Percentiles rank a stretch among this genome's conserved stretches.
Conservation (phyloP, 805 yeast genomes). For the Candida berthetii region DNA sequence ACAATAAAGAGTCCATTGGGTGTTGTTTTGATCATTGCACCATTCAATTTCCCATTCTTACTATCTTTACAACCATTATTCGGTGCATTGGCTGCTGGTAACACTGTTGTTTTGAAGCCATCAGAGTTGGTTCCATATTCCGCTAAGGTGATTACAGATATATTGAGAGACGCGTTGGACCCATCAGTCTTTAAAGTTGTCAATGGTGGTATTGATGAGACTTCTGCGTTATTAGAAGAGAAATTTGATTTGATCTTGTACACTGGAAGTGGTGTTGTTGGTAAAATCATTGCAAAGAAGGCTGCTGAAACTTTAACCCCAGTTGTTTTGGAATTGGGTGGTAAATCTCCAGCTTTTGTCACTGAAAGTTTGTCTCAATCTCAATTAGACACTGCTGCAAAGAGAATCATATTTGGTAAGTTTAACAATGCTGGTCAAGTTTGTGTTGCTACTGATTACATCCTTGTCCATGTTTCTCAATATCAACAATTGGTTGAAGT, state of each 20-base stretch:
- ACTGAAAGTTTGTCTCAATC: constrained; percentile 39
- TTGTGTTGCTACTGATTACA: constrained; percentile 85
- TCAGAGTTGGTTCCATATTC: constrained; percentile 67
- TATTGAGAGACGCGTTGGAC: constrained; percentile 49
- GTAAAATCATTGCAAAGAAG: constrained; percentile 65
- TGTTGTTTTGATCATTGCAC: constrained; percentile 63
- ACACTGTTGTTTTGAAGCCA: constrained; percentile 71
- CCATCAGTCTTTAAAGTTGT: constrained; percentile 54
- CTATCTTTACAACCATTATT: constrained; percentile 60
- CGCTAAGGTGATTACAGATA: constrained; percentile 45
- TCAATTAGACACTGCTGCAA: constrained; percentile 42
- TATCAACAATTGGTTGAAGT: constrained; percentile 44
- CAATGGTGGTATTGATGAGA: constrained; percentile 66
- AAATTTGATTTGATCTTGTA: constrained; percentile 77
- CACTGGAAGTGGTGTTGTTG: constrained; percentile 79
- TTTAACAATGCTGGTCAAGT: constrained; percentile 84
- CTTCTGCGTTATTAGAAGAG: constrained; percentile 51
- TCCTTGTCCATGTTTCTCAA: constrained; percentile 55
- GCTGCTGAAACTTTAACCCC: constrained; percentile 90
- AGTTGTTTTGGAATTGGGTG: constrained; percentile 78
- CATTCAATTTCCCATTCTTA: constrained; percentile 76
- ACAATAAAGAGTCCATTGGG: constrained; percentile 44
- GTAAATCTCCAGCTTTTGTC: constrained; percentile 82
- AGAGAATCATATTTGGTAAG: constrained; percentile 73
- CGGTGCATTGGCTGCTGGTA: constrained; percentile 85